Conservation (phyloP, 306 rosid genomes). For the Cicer pinnatifidum region DNA sequence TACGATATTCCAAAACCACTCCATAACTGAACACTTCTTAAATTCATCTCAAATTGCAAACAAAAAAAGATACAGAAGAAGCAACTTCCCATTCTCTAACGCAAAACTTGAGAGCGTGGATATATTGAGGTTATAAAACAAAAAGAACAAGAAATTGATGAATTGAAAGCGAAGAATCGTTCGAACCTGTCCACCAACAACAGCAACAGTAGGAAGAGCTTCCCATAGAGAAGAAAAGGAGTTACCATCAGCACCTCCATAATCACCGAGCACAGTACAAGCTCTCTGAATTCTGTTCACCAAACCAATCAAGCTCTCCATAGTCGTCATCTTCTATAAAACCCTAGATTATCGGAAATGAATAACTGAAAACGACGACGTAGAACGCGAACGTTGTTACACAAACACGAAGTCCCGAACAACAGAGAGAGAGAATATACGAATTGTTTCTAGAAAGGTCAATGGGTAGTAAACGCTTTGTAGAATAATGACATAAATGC, state of each 20-base stretch:
- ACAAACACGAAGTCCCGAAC: background rate
- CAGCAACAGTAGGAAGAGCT: conserved; percentile 94
- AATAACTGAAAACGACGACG: conserved; percentile 41
- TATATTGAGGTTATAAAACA: background rate
- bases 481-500: too few relatives aligned
- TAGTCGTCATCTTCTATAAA: conserved; percentile 68
- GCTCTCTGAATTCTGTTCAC: conserved; percentile 93
- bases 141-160: background rate
- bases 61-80: background rate
- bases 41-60: conserved; percentile 30
- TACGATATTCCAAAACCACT: background rate
- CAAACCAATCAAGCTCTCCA: conserved; percentile 99
- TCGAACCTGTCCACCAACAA: conserved; percentile 93
- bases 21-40: conserved; percentile 11
- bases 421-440: background rate
- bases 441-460: too few relatives aligned
- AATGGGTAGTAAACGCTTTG: too few relatives aligned
- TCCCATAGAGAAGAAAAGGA: conserved; percentile 92
- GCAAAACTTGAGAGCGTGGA: background rate
- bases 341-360: conserved; percentile 46
- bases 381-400: background rate
- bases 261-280: conserved; percentile 95
- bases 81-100: background rate
- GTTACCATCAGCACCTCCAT: conserved; percentile 72
- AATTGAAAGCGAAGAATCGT: background rate